phyloP scores from a whole-genome alignment of 1,284 basidiomycete genomes.

The Trichosporon sp. region DNA sequence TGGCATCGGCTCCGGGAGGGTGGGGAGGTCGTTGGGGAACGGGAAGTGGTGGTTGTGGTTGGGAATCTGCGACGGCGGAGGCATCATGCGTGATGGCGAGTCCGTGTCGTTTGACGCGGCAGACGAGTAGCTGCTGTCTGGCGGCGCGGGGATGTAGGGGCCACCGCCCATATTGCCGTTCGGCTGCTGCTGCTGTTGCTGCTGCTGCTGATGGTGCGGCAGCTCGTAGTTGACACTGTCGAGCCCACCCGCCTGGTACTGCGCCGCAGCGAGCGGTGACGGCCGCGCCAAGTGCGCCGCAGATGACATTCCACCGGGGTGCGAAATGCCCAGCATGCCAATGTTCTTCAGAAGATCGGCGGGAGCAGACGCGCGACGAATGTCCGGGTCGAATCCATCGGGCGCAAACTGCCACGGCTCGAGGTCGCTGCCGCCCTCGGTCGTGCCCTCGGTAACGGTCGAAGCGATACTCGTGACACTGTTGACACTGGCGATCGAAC shows the following conservation, averaged over 20 bases:
- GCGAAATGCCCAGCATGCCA: slow-evolving; percentile 25
- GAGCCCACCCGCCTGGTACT: background rate
- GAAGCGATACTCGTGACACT: slow-evolving; percentile 25
- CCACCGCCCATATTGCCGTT: slow-evolving; percentile 9
- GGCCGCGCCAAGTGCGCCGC: slow-evolving; percentile 6
- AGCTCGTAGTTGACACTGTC: background rate
- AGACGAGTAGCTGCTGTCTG: background rate
- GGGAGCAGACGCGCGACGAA: slow-evolving; percentile 27
- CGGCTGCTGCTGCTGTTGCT: background rate
- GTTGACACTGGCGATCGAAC: slow-evolving; percentile 28
- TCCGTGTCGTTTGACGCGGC: background rate
- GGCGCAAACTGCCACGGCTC: background rate
- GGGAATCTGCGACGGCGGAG: background rate
- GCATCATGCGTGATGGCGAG: background rate
- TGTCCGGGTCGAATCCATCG: slow-evolving; percentile 24
- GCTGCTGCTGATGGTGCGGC: background rate
- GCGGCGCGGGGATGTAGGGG: slow-evolving; percentile 15
- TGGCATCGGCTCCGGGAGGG: background rate
- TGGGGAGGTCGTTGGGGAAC: background rate
- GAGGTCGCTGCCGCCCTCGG: slow-evolving; percentile 25
- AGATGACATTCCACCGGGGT: background rate
- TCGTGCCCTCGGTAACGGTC: slow-evolving; percentile 20
- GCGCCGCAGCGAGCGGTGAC: slow-evolving; percentile 9
- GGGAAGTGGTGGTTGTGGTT: background rate
- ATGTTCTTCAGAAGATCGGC: slow-evolving; percentile 28